Percentiles rank a stretch among this genome's conserved stretches.
Evolutionary conservation across 1,284 basidiomycete species (phyloP).

Genomic region (Leccinum glutinopallens): DNA sequence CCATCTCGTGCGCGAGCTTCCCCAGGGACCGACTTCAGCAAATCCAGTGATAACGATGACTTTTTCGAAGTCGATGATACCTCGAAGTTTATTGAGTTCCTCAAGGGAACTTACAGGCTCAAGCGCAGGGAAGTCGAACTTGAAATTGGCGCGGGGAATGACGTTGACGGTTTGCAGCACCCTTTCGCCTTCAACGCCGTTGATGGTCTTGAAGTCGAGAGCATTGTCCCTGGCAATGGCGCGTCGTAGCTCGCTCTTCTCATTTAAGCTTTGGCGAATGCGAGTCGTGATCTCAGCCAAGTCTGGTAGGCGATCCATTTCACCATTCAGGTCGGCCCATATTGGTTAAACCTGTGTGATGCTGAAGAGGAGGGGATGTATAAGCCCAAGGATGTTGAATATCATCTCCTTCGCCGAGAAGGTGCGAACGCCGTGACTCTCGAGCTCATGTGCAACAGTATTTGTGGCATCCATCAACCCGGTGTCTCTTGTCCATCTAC

Average conservation of each 20-base stretch:
- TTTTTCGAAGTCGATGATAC: conserved; percentile 93
- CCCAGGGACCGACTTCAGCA: too few relatives aligned
- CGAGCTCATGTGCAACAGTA: conserved; percentile 92
- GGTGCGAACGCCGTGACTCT: conserved; percentile 92
- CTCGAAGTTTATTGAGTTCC: conserved; percentile 77
- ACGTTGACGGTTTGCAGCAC: too few relatives aligned
- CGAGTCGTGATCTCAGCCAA: conserved; percentile 89
- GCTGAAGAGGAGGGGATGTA: conserved; percentile 99
- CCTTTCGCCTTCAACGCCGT: conserved; percentile 39
- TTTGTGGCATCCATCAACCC: conserved; percentile 97
- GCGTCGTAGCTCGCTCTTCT: conserved; percentile 89
- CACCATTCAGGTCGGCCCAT: conserved; percentile 97
- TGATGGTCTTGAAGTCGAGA: conserved; percentile 90
- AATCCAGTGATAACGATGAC: conserved; percentile 87
- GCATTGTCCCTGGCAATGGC: conserved; percentile 94
- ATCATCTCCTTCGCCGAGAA: conserved; percentile 99
- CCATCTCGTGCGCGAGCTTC: too few relatives aligned
- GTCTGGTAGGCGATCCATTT: conserved; percentile 96
- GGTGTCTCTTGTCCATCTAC: conserved; percentile 95
- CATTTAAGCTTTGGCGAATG: conserved; percentile 78
- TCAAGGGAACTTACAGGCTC: conserved; percentile 67
- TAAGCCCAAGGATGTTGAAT: conserved; percentile 97
- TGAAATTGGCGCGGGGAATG: conserved; percentile 43
- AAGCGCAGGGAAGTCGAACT: conserved; percentile 31
- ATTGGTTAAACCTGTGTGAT: conserved; percentile 99